Base-by-base conservation (phyloP, 306 rosid genomes). In the Calophaca sinica region DNA sequence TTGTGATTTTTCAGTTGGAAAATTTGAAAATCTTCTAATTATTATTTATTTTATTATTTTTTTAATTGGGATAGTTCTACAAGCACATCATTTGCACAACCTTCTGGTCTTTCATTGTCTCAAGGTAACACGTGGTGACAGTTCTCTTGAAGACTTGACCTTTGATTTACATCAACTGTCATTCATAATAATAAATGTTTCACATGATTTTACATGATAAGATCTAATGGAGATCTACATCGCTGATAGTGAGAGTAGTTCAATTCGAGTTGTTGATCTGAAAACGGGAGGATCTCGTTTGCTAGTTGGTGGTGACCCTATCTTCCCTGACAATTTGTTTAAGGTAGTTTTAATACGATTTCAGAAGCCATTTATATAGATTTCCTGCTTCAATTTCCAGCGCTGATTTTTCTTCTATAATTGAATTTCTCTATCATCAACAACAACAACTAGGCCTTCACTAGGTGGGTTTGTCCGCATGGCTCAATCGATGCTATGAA, bases 191-290 rank as follows among this genome's bases (percentile, higher is more conserved):
- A 72, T 69, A 58, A 74, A 55, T 29, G 7, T 33, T 61, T 64
- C 55, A 51, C 60, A 14, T 81, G 81, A 81, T 28, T 77, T 73
- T 64, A 68, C 50, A 67, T 51, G 58, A 53, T 73, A 75, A 94
- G 97, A 91, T 85, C 77, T 75, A 28, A 80, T 5, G 66, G 91
- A 89, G 90, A 70, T 87, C 6, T 94, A 87, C 78, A 26, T 94
- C 6, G 97, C 98, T 80, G 98, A 94, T 75, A 94, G 98, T 84
- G 98, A 94, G 88, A 94, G 98, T 83, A 94, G 97, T 87, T 94
- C 98, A 59, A 84, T 94, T 79, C 88, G 98, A 85, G 93, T 84
- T 41, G 84, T 91, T 80, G 84, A 83, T 86, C 74, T 91, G 74
- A 87, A 84, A 88, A 87, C 94, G 46, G 96, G 96, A 82, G 97